A percentile compares a stretch with the other conserved stretches of the same genome.
These are phyloP conservation scores for Ambrosiella beaveri DNA, from an alignment of 2,329 filamentous ascomycete genomes.

Conservation along the genomic window DNA sequence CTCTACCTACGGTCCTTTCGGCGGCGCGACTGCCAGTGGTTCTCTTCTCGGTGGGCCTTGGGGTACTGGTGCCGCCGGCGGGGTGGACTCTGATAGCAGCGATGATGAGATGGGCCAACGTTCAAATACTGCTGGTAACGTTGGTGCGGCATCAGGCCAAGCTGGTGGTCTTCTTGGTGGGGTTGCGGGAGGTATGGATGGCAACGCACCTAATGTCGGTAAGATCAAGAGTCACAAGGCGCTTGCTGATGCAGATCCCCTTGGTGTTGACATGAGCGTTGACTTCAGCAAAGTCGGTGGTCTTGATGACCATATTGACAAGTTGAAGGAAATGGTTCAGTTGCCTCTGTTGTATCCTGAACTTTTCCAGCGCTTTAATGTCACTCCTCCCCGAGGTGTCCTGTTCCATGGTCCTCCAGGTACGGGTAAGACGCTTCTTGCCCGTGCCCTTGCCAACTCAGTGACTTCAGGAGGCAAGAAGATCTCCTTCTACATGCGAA, in stretches of 20 bases:
- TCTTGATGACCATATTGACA: slow-evolving; percentile 82
- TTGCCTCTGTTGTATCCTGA: slow-evolving; percentile 88
- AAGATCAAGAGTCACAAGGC: slow-evolving; percentile 88
- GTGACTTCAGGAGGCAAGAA: slow-evolving; percentile 79
- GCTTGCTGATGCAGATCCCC: slow-evolving; percentile 80
- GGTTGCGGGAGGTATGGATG: slow-evolving; percentile 23
- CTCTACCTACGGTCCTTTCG: slow-evolving; percentile 84
- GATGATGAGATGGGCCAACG: slow-evolving; percentile 72
- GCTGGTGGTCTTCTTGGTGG: slow-evolving; percentile 29
- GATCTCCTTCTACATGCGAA: slow-evolving; percentile 98
- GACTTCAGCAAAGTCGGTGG: slow-evolving; percentile 92
- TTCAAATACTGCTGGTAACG: slow-evolving; percentile 36
- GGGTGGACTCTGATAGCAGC: slow-evolving; percentile 86
- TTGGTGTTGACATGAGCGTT: slow-evolving; percentile 82
- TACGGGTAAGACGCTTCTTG: slow-evolving; percentile 94
- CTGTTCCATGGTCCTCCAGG: slow-evolving; percentile 93
- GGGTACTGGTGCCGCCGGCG: slow-evolving; percentile 56
- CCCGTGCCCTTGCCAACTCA: slow-evolving; percentile 78
- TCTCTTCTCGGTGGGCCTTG: slow-evolving; percentile 59
- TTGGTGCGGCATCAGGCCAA: slow-evolving; percentile 43
- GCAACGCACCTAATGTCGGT: slow-evolving; percentile 56
- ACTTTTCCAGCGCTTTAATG: slow-evolving; percentile 76
- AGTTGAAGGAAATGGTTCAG: slow-evolving; percentile 97
- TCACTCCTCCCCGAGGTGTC: slow-evolving; percentile 86
- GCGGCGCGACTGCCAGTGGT: slow-evolving; percentile 57